Evolutionary conservation across 805 yeast species (phyloP), one percentile per base, ranked within the genome.

Genomic region (Starmerella kuoi): DNA sequence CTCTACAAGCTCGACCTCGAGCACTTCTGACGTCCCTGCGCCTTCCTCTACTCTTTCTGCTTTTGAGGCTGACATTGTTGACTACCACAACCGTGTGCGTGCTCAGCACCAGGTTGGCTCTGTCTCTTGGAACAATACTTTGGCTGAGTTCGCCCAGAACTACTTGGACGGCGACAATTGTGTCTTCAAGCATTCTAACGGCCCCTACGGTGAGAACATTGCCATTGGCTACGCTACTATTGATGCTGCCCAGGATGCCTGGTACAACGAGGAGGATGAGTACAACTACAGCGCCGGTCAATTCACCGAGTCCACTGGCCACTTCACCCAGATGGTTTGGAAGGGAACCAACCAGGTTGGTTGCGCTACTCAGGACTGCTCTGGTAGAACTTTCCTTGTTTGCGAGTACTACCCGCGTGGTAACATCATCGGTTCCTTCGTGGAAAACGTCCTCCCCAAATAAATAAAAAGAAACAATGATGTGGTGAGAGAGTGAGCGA

Each of bases 241-340:
- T 6, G 64, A 64, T 39, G 65, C 24, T n/a, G 81, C 84, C 2
- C 74, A 76, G 9, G 68, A 69, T 23, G 87, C 84, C 3, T 81
- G 88, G 88, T 81, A 79, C 63, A 63, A 69, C 51, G 88, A 80
- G 62, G 68, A 78, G 41, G 45, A 54, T 38, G 37, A 57, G 4
- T 79, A 77, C 63, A 62, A 70, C 56, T 75, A 68, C 61, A 56
- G 67, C 22, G 65, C 63, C 48, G 75, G 77, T 25, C 62, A 60
- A 12, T 71, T 41, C 54, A 53, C 67, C 30, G 61, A 54, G 28
- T 50, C 61, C n/a, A 75, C 85, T 36, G 87, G 87, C 39, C 94
- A 83, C 62, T 83, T 80, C 64, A 79, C 88, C 17, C 88, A 80
- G 59, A 65, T 82, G 38, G 72, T 82, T 26, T 82, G 93, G 93